These are phyloP conservation scores for Avena eriantha DNA, from an alignment of 176 grass and related monocot species.

Conservation along the genomic window DNA sequence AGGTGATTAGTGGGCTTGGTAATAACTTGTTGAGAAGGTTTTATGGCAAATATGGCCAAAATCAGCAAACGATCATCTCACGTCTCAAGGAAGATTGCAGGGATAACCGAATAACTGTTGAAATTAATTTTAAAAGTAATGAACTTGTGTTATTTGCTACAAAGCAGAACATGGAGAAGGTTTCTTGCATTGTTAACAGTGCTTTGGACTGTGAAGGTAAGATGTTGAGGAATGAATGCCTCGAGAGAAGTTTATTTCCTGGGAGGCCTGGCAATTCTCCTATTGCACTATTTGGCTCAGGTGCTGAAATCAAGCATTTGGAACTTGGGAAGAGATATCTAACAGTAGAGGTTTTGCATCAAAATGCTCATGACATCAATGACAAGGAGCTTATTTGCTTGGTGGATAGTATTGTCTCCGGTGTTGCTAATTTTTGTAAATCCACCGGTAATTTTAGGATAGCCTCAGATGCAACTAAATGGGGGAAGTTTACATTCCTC, in stretches of 20 bases:
- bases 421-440: slow-evolving; percentile 69
- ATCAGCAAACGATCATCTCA: slow-evolving; percentile 69
- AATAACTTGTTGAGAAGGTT: slow-evolving; percentile 71
- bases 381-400: slow-evolving; percentile 83
- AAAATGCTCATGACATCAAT: slow-evolving; percentile 62
- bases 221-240: slow-evolving; percentile 76
- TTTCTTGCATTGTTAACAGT: slow-evolving; percentile 52
- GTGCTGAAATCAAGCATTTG: slow-evolving; percentile 97
- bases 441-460: slow-evolving; percentile 43
- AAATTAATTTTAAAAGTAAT: slow-evolving; percentile 66
- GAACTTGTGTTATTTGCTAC: slow-evolving; percentile 77
- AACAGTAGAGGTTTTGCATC: slow-evolving; percentile 81
- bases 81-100: slow-evolving; percentile 56
- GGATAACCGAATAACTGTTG: slow-evolving; percentile 75
- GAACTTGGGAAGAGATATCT: slow-evolving; percentile 81
- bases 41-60: slow-evolving; percentile 73
- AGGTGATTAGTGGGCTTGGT: slow-evolving; percentile 65
- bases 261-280: slow-evolving; percentile 51
- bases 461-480: slow-evolving; percentile 62
- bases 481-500: slow-evolving; percentile 85
- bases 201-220: slow-evolving; percentile 67
- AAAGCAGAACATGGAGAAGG: slow-evolving; percentile 63
- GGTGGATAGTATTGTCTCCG: slow-evolving; percentile 57
- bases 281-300: slow-evolving; percentile 79
- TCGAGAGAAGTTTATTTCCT: slow-evolving; percentile 69